Evolutionary conservation across 2,329 filamentous ascomycete species (phyloP).

Genomic region (Lachnellula cervina): DNA sequence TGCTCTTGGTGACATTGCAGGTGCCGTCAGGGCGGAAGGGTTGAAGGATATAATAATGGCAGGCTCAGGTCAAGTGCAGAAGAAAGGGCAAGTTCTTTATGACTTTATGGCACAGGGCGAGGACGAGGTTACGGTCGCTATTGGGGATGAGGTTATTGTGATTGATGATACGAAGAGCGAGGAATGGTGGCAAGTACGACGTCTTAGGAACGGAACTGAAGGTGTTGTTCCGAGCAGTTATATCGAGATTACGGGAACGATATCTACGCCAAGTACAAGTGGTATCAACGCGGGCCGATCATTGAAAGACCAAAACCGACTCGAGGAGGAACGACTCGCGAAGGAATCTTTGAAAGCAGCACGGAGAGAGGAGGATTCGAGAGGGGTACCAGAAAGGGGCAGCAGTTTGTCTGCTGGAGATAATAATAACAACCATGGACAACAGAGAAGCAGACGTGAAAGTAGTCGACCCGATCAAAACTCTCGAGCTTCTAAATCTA

Average conservation of each 20-base stretch:
- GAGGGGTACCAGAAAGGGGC: constrained; percentile 66
- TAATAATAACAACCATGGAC: constrained; percentile 60
- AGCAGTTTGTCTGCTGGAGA: constrained; percentile 70
- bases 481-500: constrained; percentile 59
- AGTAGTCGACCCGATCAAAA: constrained; percentile 56
- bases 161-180: constrained; percentile 89
- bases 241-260: constrained; percentile 75
- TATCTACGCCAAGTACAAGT: constrained; percentile 45
- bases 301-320: constrained; percentile 67
- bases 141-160: constrained; percentile 86
- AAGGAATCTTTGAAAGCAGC: constrained; percentile 69
- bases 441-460: constrained; percentile 70
- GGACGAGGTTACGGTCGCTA: constrained; percentile 88
- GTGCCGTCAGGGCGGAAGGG: constrained; percentile 76
- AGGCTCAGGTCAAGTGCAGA: constrained; percentile 63
- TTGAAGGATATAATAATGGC: constrained; percentile 83
- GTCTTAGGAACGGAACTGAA: constrained; percentile 87
- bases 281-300: constrained; percentile 59
- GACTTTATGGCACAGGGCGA: constrained; percentile 96
- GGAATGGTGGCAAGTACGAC: constrained; percentile 96
- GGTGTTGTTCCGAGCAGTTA: constrained; percentile 97
- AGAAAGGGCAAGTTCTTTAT: constrained; percentile 83
- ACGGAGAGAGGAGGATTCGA: constrained; percentile 52
- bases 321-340: constrained; percentile 79
- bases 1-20: constrained; percentile 82